Conservation (phyloP, 192 early-diverging fungal genomes). For the Coemansia sp. region DNA sequence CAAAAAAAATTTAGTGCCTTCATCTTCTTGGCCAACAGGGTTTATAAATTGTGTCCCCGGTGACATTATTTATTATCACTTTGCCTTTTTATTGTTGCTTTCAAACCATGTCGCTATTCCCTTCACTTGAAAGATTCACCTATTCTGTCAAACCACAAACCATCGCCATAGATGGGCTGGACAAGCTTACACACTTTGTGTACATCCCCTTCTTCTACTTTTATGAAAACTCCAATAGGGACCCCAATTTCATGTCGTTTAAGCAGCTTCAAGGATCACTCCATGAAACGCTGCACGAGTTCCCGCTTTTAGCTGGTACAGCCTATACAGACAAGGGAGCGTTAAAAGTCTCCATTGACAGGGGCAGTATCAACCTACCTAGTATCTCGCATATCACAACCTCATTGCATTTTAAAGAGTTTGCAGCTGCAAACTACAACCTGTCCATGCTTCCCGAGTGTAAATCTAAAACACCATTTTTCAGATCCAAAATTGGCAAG, state of each 20-base stretch:
- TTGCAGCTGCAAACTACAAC: not conserved
- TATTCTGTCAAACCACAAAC: slow-evolving; percentile 1
- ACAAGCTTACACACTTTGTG: slow-evolving; percentile 1
- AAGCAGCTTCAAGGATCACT: slow-evolving; percentile 4
- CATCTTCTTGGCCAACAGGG: too few species aligned
- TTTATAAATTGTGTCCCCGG: too few species aligned
- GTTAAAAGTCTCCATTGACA: slow-evolving; percentile 5
- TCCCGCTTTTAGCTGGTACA: slow-evolving; percentile 7
- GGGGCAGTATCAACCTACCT: slow-evolving; percentile 8
- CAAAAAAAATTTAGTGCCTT: too few species aligned
- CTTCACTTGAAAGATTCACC: too few species aligned
- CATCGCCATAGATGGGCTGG: not conserved
- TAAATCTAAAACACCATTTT: not conserved
- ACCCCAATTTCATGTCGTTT: slow-evolving; percentile 4
- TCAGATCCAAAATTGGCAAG: not conserved
- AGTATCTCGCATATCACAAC: not conserved
- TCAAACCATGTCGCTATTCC: not conserved
- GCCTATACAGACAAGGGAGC: not conserved
- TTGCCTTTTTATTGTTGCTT: too few species aligned
- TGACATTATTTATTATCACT: too few species aligned
- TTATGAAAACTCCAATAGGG: slow-evolving; percentile 2
- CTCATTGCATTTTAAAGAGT: slow-evolving; percentile 4
- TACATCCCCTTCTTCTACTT: slow-evolving; percentile 6
- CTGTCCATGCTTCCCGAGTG: not conserved
- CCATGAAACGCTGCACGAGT: not conserved